These are phyloP conservation scores for Candida adriatica DNA, from an alignment of 805 yeast species.

Conservation along the genomic window DNA sequence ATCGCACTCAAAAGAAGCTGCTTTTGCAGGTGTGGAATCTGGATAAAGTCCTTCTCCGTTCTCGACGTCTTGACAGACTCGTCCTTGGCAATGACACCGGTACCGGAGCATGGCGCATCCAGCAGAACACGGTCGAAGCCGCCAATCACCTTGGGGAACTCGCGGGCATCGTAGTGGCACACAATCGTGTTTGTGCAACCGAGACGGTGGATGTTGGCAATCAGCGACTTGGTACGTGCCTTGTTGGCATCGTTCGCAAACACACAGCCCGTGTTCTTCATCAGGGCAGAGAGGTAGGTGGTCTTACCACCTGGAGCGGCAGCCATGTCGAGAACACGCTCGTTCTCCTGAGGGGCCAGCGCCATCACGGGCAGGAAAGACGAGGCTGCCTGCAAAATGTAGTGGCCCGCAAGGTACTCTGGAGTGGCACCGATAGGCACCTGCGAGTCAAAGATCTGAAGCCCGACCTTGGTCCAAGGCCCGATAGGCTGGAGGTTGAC, in stretches of 20 bases:
- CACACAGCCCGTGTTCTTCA: constrained; percentile 97
- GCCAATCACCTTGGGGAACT: constrained; percentile 96
- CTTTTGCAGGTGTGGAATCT: constrained; percentile 94
- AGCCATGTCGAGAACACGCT: constrained; percentile 96
- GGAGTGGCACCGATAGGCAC: constrained; percentile 99
- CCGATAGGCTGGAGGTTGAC: constrained; percentile 97
- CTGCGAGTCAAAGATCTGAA: constrained; percentile 95
- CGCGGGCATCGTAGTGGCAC: constrained; percentile 96
- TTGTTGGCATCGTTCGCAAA: constrained; percentile 97
- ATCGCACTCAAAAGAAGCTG: constrained; percentile 91
- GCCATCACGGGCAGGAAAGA: constrained; percentile 98
- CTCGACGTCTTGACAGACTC: constrained; percentile 89
- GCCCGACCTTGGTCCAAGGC: constrained; percentile 96
- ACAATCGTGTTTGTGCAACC: constrained; percentile 97
- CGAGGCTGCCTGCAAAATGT: constrained; percentile 96
- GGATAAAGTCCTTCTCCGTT: constrained; percentile 93
- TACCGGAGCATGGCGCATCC: constrained; percentile 99
- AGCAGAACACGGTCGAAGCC: constrained; percentile 92
- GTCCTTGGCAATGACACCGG: constrained; percentile 98
- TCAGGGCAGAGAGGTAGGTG: constrained; percentile 87
- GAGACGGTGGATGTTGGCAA: constrained; percentile 94
- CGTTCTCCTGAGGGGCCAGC: constrained; percentile 92
- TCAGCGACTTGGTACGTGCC: constrained; percentile 90
- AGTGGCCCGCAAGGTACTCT: constrained; percentile 96
- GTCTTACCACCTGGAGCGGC: constrained; percentile 99